phyloP scores from a whole-genome alignment of 2,329 filamentous ascomycete genomes.

The Paradendryphiella salina region DNA sequence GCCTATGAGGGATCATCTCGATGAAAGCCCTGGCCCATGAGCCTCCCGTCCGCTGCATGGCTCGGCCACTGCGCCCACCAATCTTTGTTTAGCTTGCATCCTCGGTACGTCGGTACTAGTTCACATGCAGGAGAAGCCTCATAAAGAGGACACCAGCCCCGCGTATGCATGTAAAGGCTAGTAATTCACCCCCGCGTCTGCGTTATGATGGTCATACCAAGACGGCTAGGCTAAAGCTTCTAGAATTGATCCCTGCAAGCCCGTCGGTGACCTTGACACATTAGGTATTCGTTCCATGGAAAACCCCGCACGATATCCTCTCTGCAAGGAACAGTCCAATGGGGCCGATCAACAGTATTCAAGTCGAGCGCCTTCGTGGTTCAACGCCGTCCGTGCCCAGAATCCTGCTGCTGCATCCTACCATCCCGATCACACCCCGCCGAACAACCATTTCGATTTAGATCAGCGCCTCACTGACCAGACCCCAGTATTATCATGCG shows the following conservation, averaged over 20 bases:
- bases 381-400: neutral
- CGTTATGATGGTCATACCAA: slow-evolving; percentile 20
- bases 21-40: slow-evolving; percentile 15
- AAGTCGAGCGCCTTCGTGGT: neutral
- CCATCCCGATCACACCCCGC: neutral
- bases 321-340: slow-evolving; percentile 19
- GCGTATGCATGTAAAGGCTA: slow-evolving; percentile 13
- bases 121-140: slow-evolving; percentile 2
- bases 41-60: slow-evolving; percentile 6
- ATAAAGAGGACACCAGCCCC: neutral
- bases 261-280: slow-evolving; percentile 15
- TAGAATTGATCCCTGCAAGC: slow-evolving; percentile 19
- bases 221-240: slow-evolving; percentile 29
- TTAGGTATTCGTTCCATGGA: slow-evolving; percentile 15
- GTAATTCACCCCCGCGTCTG: slow-evolving; percentile 12
- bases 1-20: slow-evolving; percentile 20
- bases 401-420: neutral
- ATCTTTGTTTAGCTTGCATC: slow-evolving; percentile 1
- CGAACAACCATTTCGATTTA: neutral
- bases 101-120: slow-evolving; percentile 16
- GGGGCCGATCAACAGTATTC: slow-evolving; percentile 5
- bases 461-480: neutral
- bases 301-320: slow-evolving; percentile 10
- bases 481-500: no score
- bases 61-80: slow-evolving; percentile 10